These are phyloP conservation scores for Candolleomyces aberdarensis DNA, from an alignment of 768 basidiomycete genomes.

Conservation along the genomic window DNA sequence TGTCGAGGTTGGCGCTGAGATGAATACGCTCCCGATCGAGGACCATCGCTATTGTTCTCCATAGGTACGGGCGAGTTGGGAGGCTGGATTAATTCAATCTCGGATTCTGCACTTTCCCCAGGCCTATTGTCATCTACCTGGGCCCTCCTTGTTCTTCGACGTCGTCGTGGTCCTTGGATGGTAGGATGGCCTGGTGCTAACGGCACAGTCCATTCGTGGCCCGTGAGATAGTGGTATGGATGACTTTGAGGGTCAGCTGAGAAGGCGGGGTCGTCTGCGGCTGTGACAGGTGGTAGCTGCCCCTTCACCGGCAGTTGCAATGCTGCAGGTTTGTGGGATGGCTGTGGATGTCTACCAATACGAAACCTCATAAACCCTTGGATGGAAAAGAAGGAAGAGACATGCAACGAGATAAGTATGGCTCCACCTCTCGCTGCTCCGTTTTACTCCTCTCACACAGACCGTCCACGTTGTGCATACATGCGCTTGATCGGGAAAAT, in stretches of 20 bases:
- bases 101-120: conserved; percentile 14
- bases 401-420: not conserved
- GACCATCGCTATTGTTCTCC: conserved; percentile 11
- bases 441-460: not conserved
- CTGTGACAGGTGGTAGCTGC: conserved; percentile 23
- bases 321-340: not conserved
- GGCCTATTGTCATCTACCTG: conserved; percentile 8
- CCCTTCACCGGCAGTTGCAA: conserved; percentile 12
- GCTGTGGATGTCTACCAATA: not conserved
- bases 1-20: not conserved
- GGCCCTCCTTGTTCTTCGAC: conserved; percentile 8
- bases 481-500: conserved; percentile 2
- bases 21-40: not conserved
- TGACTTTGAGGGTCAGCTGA: conserved; percentile 51
- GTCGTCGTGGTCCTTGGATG: conserved; percentile 20
- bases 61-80: conserved; percentile 30
- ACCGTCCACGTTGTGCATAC: not conserved
- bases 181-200: conserved; percentile 29
- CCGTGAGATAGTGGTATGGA: conserved; percentile 35
- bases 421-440: not conserved
- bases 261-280: conserved; percentile 55
- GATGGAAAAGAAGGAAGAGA: not conserved
- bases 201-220: conserved; percentile 24
- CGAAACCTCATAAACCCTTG: not conserved
- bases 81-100: conserved; percentile 27